Conservation (phyloP, 2,329 filamentous ascomycete species). For the Fusarium domesticum region DNA sequence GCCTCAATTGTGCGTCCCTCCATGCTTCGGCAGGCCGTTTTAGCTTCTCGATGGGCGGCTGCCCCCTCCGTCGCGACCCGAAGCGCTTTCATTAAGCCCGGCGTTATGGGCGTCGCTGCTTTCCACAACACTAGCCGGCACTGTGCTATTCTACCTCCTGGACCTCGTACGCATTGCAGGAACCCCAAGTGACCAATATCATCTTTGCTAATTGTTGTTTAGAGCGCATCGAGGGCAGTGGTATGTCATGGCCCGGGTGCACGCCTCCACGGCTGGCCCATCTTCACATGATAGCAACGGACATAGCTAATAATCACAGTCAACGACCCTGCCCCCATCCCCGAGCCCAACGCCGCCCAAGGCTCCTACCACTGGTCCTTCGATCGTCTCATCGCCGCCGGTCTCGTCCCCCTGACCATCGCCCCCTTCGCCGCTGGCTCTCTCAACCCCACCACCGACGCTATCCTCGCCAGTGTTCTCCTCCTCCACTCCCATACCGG, state of each 20-base stretch:
- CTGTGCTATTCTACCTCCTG: slow-evolving; percentile 79
- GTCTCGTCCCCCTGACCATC: slow-evolving; percentile 80
- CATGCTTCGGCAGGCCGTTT: slow-evolving; percentile 52
- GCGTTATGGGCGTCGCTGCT: slow-evolving; percentile 60
- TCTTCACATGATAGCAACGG: slow-evolving; percentile 22
- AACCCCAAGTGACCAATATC: too few species aligned
- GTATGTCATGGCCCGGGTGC: slow-evolving; percentile 46
- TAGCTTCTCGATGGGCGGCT: slow-evolving; percentile 39
- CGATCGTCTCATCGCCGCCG: slow-evolving; percentile 78
- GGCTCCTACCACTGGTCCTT: slow-evolving; percentile 99
- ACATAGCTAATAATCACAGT: slow-evolving; percentile 46
- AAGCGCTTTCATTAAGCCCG: slow-evolving; percentile 35
- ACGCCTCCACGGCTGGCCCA: background rate
- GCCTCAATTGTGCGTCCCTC: slow-evolving; percentile 55
- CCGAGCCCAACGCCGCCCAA: slow-evolving; percentile 69
- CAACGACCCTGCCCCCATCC: slow-evolving; percentile 81
- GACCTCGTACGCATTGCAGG: slow-evolving; percentile 73
- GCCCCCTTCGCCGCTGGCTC: slow-evolving; percentile 90
- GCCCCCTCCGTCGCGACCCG: slow-evolving; percentile 37
- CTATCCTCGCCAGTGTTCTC: slow-evolving; percentile 75
- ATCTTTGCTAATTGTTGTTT: slow-evolving; percentile 42
- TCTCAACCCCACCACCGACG: slow-evolving; percentile 85
- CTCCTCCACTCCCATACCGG: slow-evolving; percentile 95
- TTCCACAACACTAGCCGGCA: slow-evolving; percentile 80
- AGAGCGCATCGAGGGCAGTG: slow-evolving; percentile 73